Conservation (phyloP, 192 early-diverging fungal species). For the Phlyctochytrium planicorne region DNA sequence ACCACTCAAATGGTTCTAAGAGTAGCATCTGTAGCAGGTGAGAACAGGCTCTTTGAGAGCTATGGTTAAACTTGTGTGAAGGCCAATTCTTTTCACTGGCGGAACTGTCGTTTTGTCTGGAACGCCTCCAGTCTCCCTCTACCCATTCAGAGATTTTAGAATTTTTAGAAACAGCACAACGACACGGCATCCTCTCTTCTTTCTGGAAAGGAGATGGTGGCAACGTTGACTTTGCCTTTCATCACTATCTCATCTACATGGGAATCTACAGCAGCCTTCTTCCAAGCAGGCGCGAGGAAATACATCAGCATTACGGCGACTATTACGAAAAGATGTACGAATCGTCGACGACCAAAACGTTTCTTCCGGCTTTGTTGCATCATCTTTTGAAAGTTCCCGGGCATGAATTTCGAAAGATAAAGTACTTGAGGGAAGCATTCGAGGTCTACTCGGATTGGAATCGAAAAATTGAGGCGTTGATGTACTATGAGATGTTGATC, state of each 20-base stretch:
- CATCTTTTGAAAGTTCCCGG: background rate
- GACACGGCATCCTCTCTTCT: too few relatives aligned
- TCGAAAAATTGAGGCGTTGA: background rate
- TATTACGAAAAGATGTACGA: slow-evolving; percentile 3
- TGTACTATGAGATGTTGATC: background rate
- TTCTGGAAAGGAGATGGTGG: too few relatives aligned
- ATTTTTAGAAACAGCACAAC: too few relatives aligned
- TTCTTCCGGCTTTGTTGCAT: background rate
- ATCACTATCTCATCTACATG: slow-evolving; percentile 13
- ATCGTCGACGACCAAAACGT: background rate
- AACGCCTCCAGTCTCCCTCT: too few relatives aligned
- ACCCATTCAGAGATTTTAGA: too few relatives aligned
- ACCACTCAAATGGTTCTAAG: too few relatives aligned
- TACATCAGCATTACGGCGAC: slow-evolving; percentile 1
- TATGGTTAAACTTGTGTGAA: too few relatives aligned
- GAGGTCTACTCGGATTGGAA: background rate
- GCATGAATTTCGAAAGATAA: background rate
- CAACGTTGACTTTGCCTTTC: background rate
- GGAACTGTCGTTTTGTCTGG: too few relatives aligned
- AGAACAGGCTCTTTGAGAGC: too few relatives aligned
- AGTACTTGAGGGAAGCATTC: background rate
- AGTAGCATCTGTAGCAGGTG: too few relatives aligned
- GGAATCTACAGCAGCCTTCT: slow-evolving; percentile 13
- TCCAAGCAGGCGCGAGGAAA: background rate
- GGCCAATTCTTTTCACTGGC: too few relatives aligned